Base-by-base conservation (phyloP, 805 yeast genomes). In the Spathaspora sp. region DNA sequence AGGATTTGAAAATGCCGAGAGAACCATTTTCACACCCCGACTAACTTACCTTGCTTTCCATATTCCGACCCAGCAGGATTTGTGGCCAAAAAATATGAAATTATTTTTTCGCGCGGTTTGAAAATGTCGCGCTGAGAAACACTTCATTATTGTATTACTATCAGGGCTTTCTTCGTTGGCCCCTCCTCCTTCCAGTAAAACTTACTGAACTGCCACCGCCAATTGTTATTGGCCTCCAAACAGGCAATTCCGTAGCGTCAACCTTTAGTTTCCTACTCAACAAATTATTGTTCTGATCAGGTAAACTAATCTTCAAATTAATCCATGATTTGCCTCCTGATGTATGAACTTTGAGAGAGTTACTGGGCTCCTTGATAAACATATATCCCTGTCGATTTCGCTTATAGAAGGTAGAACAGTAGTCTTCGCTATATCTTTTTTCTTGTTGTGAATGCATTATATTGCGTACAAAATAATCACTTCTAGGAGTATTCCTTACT, bases 361-460 rank as follows among this genome's bases (percentile, higher is more conserved):
- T 65, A 11, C 63, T 61, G 10, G 70, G 63, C 47, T 69, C 73
- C 42, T 60, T 60, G n/a, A 63, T 63, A 50, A 68, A 69, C 73
- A 69, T 69, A 51, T 67, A 69, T 16, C 72, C 70, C 43, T 63
- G 65, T 14, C 51, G 46, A 43, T 68, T 68, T 44, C 73, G 52
- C 46, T 66, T 67, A 57, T 68, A 69, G 54, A 68, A 69, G 5
- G 71, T 69, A 16, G 70, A 64, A 51, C 72, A 65, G 54, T 60
- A 63, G 23, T 60, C 62, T 42, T 62, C 66, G 20, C 52, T 47
- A 44, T 58, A 59, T 29, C 54, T 52, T 20, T 32, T 49, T 9
- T 45, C 26, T 16, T 29, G 10, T 9, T 44, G 17, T 14, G 44
- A 16, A 10, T 11, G 7, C 5, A 28, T 17, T 3, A 47, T 45